Evolutionary conservation across 192 early-diverging fungal genomes (phyloP), one percentile per base, ranked within the genome.

Genomic region (Phycomyces blakesleeanus): DNA sequence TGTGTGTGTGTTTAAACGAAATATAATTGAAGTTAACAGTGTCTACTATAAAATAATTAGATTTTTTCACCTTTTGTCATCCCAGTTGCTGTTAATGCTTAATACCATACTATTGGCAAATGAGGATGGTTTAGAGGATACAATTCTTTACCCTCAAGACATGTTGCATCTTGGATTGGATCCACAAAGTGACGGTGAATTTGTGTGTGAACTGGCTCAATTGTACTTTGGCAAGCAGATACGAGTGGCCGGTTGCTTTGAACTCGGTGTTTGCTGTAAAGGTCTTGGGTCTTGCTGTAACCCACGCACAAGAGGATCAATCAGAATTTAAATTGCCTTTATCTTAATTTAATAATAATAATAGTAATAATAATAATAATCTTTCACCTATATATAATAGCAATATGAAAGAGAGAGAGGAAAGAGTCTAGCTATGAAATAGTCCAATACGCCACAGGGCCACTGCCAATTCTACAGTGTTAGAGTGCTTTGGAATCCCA

Each of bases 211-310:
- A 40, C 64, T 83, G 7, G 63, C 69, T 18, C 57, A 50, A 24
- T 21, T 79, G n/a, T 83, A 83, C 51, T 81, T 81, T 64, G 68
- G 57, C 16, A 68, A 74, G 40, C 27, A 70, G 9, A 56, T 83
- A 22, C 50, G 59, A 18, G 66, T 72, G 22, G 57, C 63, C 27
- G 49, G 58, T 26, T 57, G 57, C 21, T 11, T 14, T 47, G 44
- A 47, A 12, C 18, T 47, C 44, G 18, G 44, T 47, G 15, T 47
- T 12, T 47, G 29, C 29, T 34, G 44, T 12, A 47, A n/a, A 11
- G 18, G 44, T 18, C 12, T n/a, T 12, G 11, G 3, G 18, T 7
- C 18, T 11, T 47, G 44, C 44, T 47, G 44, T 47, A 12, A 11
- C 2, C 29, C 29, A 34, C 29, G 29, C 29, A 34, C 29, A 34